Evolutionary conservation across 1,139 yeast species (phyloP).

Genomic region (Protomyces arabidopsidicola): DNA sequence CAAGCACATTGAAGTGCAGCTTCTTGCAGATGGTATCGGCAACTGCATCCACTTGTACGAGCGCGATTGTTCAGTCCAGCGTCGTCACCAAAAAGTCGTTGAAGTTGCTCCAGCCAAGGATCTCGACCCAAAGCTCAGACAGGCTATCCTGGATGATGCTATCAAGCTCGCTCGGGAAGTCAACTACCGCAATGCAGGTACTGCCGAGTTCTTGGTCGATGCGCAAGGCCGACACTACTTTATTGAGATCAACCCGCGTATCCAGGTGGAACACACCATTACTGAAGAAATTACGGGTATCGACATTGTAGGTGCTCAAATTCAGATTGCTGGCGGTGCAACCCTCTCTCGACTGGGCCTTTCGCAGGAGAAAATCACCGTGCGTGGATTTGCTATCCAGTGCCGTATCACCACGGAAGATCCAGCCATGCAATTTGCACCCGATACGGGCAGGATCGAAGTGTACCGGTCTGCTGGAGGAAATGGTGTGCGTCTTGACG

Average conservation of each 20-base stretch:
- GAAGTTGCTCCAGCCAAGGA: conserved; percentile 99
- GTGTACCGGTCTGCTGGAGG: conserved; percentile 99
- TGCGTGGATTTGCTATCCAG: conserved; percentile 97
- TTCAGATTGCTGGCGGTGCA: conserved; percentile 99
- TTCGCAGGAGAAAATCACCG: conserved; percentile 86
- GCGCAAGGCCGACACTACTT: conserved; percentile 91
- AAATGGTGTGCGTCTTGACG: conserved; percentile 97
- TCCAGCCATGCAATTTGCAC: conserved; percentile 93
- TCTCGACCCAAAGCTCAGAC: conserved; percentile 72
- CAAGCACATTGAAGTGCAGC: conserved; percentile 96
- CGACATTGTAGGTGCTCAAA: conserved; percentile 96
- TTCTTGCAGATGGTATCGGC: conserved; percentile 89
- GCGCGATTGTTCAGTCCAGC: conserved; percentile 98
- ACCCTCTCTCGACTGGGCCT: conserved; percentile 84
- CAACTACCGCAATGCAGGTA: conserved; percentile 94
- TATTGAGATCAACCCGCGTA: conserved; percentile 97
- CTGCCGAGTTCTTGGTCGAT: conserved; percentile 96
- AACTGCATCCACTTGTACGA: conserved; percentile 93
- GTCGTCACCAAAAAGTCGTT: conserved; percentile 98
- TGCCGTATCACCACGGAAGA: conserved; percentile 99
- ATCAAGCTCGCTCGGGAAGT: conserved; percentile 85
- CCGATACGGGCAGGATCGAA: conserved; percentile 97
- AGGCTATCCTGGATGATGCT: conserved; percentile 89
- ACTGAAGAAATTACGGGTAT: conserved; percentile 94
- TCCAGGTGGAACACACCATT: conserved; percentile 48